A percentile compares a stretch with the other conserved stretches of the same genome.
Conservation (phyloP, 768 basidiomycete species). For the Pisolithus sp. region DNA sequence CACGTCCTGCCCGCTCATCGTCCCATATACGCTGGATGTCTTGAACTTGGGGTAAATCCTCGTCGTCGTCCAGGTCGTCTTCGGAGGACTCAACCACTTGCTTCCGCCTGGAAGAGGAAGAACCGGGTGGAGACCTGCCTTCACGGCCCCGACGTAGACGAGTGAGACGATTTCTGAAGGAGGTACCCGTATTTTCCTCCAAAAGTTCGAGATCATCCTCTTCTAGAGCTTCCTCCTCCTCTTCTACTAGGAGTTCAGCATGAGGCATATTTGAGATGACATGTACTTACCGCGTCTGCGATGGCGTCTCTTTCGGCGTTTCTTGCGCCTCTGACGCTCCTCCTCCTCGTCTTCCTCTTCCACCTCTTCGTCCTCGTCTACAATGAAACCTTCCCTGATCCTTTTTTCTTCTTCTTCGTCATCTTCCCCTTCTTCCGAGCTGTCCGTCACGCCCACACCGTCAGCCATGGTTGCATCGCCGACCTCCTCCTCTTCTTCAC, state of each 20-base stretch:
- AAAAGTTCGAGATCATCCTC: constrained; percentile 83
- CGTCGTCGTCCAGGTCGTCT: constrained; percentile 60
- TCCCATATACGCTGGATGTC: constrained; percentile 73
- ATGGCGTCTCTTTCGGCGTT: constrained; percentile 63
- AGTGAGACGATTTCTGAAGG: constrained; percentile 69
- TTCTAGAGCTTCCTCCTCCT: constrained; percentile 67
- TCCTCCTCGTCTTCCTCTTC: constrained; percentile 57
- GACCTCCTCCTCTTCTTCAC: constrained; percentile 47
- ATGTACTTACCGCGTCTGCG: constrained; percentile 40
- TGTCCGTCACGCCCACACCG: constrained; percentile 49
- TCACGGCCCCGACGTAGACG: constrained; percentile 69
- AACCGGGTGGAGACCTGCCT: constrained; percentile 63
- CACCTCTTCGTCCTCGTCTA: constrained; percentile 84
- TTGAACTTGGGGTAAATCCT: constrained; percentile 45
- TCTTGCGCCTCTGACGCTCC: constrained; percentile 51
- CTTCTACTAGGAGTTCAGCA: constrained; percentile 25
- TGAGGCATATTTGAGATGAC: constrained; percentile 7
- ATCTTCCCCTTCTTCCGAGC: constrained; percentile 86
- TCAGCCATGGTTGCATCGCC: constrained; percentile 49
- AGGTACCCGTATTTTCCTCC: constrained; percentile 79
- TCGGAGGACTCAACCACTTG: constrained; percentile 66
- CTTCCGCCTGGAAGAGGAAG: constrained; percentile 49
- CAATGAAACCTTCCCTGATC: constrained; percentile 87
- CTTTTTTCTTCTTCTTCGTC: constrained; percentile 81
- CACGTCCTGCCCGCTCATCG: constrained; percentile 51